Base-by-base conservation (phyloP, 441 rosid species). In the Erodium chrysanthum region DNA sequence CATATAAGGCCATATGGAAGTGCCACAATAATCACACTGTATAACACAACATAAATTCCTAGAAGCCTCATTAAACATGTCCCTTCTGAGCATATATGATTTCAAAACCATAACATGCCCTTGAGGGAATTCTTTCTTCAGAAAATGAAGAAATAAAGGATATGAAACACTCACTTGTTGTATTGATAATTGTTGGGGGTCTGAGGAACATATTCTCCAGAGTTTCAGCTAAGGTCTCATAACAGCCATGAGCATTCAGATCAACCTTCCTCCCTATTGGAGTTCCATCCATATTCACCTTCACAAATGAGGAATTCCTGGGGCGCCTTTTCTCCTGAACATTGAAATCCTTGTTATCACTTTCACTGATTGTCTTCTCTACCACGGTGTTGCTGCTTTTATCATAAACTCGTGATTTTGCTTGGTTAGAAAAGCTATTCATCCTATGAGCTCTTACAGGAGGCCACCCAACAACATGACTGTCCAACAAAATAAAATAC, bases 401-500 rank as follows among this genome's bases (percentile, higher is more conserved):
- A 70, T 90, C 88, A 42, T 72, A 68, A 48, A 80, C 81, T 66
- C 74, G 12, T 21, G 85, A 64, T 79, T 86, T 93, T 59, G 78
- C 78, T 71, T 82, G 88, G 81, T 80, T 87, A 74, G 69, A 83
- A 88, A 89, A 83, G 81, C 83, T 84, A 80, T 89, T 89, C 85
- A 88, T 85, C 67, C 97, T 82, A 73, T 83, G 81, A 64, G 86
- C 74, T 81, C 96, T 85, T 69, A 93, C 75, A 11, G 98, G 98
- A 74, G 98, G 98, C 98, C 98, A 93, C 59, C 98, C 98, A 65
- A 89, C 90, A 48, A 86, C 89, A 71, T 88, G 97, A 75, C 89
- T 88, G 86, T 71, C 75, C 66, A 40, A 40, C 67, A 74, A 70
- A 31, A 69, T 71, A 67, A 68, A 29, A 29, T 29, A 29, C n/a